Base-by-base conservation (phyloP, 2,329 filamentous ascomycete genomes). In the Alternaria postmessia region DNA sequence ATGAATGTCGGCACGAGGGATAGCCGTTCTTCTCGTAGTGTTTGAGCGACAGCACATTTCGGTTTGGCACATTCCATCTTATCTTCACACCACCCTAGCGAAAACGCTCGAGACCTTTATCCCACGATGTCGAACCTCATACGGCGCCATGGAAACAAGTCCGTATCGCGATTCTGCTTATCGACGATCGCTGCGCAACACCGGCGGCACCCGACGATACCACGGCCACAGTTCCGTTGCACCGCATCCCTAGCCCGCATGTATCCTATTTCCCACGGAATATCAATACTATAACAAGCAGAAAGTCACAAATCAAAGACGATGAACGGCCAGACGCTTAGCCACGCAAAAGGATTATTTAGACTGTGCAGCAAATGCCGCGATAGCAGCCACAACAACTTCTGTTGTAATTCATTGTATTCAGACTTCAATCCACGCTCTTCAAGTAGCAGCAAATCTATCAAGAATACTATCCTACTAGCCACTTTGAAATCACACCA, bases 1-100 rank as follows among this genome's bases (percentile, higher is more conserved):
- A 44, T 49, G 20, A 36, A 44, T n/a, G 18, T 51, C 14, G 30
- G 22, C 7, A 22, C 18, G 16, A 44, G 28, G n/a, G 18, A 26
- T 18, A 30, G 20, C 11, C 57, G 52, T 8, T 32, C 38, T 22
- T 46, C 57, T 43, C 52, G 32, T 32, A 59, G 51, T 55, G 52
- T 59, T 39, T 59, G 54, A 41, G 26, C 20, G 24, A 18, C 14
- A 22, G 32, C 16, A 38, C 5, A 36, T 32, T 26, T 24, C 7
- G 46, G 16, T 26, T 49, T 20, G 46, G 20, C 20, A 22, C 22
- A 22, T 24, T 36, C 32, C 20, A 38, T 32, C 32, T 32, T 49
- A 38, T 26, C 46, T 38, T 24, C 20, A 49, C 20, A 7, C 6
- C 24, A 7, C 34, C 11, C 46, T 34, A 38, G 30, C 46, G 34